A percentile compares a stretch with the other conserved stretches of the same genome.
phyloP scores from a whole-genome alignment of 257 asterid genomes.

The Jacaranda mimosifolia region DNA sequence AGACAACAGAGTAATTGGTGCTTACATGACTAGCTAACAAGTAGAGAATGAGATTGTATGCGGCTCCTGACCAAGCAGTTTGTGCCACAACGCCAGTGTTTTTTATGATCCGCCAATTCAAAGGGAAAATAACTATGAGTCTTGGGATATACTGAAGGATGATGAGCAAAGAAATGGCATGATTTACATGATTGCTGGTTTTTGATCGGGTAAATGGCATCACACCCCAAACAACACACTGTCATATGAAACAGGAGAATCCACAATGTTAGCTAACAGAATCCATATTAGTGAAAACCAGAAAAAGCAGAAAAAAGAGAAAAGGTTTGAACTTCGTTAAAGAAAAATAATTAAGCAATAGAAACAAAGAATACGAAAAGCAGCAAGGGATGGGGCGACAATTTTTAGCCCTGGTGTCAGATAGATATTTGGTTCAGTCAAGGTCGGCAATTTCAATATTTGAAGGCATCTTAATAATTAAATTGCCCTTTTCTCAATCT shows the following conservation, averaged over 20 bases:
- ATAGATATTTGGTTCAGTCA: too few species aligned
- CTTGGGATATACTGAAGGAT: constrained; percentile 87
- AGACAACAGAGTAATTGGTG: not conserved
- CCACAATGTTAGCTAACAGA: not conserved
- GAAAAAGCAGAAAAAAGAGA: not conserved
- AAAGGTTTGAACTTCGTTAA: too few species aligned
- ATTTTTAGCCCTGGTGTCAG: not conserved
- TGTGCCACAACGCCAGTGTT: constrained; percentile 87
- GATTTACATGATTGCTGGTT: constrained; percentile 65
- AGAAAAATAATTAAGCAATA: not conserved
- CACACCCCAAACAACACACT: constrained; percentile 76
- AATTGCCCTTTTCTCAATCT: not conserved
- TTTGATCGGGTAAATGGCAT: constrained; percentile 58
- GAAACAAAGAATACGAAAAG: not conserved
- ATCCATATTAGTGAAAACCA: constrained; percentile 5
- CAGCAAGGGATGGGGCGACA: not conserved
- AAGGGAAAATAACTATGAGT: constrained; percentile 73
- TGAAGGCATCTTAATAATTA: not conserved
- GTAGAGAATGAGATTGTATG: constrained; percentile 80
- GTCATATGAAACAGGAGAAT: constrained; percentile 33
- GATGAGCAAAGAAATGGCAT: constrained; percentile 72
- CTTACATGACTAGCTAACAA: constrained; percentile 90
- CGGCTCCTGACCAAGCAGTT: constrained; percentile 96
- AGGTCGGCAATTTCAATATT: too few species aligned
- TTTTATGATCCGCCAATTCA: constrained; percentile 67